Percentiles rank a stretch among this genome's conserved stretches.
Conservation (phyloP, 176 grass and related monocot genomes). For the Hordeum vulgare region DNA sequence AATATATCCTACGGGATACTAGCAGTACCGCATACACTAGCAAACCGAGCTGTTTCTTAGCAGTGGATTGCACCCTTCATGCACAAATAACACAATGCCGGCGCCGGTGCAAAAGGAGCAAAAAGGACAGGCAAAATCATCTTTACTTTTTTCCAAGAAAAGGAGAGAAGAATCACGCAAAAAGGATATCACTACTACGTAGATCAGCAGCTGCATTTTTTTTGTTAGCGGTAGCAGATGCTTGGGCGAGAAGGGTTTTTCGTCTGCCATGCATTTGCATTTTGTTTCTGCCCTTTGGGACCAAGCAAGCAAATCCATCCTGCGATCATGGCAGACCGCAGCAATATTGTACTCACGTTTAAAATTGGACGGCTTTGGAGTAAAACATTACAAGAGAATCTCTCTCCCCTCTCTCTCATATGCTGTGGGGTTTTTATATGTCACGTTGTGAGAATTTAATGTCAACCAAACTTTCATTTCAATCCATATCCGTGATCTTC, state of each 20-base stretch:
- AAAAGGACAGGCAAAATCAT: too few relatives aligned
- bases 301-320: slow-evolving; percentile 53
- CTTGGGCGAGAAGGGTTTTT: neutral
- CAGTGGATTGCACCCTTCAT: slow-evolving; percentile 9
- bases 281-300: slow-evolving; percentile 32
- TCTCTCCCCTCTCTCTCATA: neutral
- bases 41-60: neutral
- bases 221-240: neutral
- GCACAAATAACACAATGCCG: neutral
- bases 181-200: too few relatives aligned
- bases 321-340: slow-evolving; percentile 16
- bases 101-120: neutral
- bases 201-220: too few relatives aligned
- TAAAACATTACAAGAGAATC: slow-evolving; percentile 49
- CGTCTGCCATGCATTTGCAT: slow-evolving; percentile 13
- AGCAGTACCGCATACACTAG: too few relatives aligned
- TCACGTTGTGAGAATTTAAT: neutral
- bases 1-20: neutral
- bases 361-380: slow-evolving; percentile 29
- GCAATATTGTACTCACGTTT: neutral
- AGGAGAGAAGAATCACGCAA: too few relatives aligned
- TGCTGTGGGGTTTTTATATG: slow-evolving; percentile 10
- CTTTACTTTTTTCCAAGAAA: too few relatives aligned
- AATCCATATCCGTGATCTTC: slow-evolving; percentile 19
- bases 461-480: neutral